phyloP scores from a whole-genome alignment of 2,329 filamentous ascomycete genomes.

The Fusarium sp. region DNA sequence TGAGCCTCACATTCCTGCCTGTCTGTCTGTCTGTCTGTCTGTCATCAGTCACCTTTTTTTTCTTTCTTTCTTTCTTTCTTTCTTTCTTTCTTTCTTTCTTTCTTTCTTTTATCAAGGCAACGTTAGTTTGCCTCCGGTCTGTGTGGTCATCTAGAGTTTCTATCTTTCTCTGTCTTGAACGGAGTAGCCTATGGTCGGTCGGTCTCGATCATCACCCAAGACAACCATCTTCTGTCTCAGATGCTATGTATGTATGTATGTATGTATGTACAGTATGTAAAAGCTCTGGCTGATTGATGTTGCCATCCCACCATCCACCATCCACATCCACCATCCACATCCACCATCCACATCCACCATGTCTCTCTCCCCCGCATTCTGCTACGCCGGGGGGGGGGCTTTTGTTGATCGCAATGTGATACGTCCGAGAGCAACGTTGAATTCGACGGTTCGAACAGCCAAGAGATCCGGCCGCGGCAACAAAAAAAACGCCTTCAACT shows the following conservation, averaged over 20 bases:
- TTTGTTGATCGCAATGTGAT: neutral
- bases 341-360: constrained; percentile 27
- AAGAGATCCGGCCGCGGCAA: constrained; percentile 2
- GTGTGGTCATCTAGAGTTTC: constrained; percentile 8
- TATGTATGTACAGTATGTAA: no score
- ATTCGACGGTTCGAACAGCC: constrained; percentile 14
- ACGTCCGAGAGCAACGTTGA: constrained; percentile 27
- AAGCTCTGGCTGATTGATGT: constrained; percentile 15
- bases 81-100: no score
- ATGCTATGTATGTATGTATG: no score
- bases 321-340: no score
- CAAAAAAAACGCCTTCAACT: neutral
- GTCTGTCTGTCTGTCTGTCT: neutral
- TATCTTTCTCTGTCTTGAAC: neutral
- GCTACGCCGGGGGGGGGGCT: neutral
- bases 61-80: no score
- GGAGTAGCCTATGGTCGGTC: neutral
- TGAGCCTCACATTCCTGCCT: constrained; percentile 26
- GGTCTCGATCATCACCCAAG: constrained; percentile 3
- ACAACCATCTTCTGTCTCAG: constrained; percentile 16
- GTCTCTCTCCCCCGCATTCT: constrained; percentile 20
- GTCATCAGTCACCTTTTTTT: constrained; percentile 10
- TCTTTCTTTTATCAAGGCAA: no score
- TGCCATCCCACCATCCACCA: no score
- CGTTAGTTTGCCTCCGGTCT: neutral